Conservation (phyloP, 73 alveolate species). For the Uronychia setigera region DNA sequence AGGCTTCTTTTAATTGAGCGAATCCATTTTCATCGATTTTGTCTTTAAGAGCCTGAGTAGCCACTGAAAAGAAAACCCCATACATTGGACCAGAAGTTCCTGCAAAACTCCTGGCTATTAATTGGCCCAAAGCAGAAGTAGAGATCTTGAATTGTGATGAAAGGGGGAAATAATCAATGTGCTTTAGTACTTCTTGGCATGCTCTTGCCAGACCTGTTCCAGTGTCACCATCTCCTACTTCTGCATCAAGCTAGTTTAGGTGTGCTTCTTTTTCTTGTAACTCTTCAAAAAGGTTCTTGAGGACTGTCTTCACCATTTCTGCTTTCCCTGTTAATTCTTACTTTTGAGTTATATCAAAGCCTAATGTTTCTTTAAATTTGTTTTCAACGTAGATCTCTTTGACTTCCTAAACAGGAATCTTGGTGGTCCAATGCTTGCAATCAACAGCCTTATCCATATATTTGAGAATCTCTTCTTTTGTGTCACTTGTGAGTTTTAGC, state of each 20-base stretch:
- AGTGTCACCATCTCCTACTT: slow-evolving; percentile 76
- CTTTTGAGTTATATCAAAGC: neutral
- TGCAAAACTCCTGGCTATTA: slow-evolving; percentile 66
- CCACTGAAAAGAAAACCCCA: slow-evolving; percentile 57
- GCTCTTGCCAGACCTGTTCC: slow-evolving; percentile 66
- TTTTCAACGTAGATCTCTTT: slow-evolving; percentile 30
- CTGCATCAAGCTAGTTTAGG: slow-evolving; percentile 63
- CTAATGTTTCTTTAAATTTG: slow-evolving; percentile 28
- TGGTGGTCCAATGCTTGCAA: slow-evolving; percentile 13
- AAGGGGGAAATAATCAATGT: slow-evolving; percentile 47
- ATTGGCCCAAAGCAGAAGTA: slow-evolving; percentile 50
- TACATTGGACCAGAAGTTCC: slow-evolving; percentile 76
- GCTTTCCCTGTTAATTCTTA: neutral
- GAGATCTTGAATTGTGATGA: slow-evolving; percentile 44
- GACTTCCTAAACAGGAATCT: slow-evolving; percentile 41
- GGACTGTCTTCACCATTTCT: slow-evolving; percentile 2
- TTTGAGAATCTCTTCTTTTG: slow-evolving; percentile 46
- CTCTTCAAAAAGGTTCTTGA: slow-evolving; percentile 47
- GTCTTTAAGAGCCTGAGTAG: slow-evolving; percentile 47
- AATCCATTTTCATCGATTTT: slow-evolving; percentile 10
- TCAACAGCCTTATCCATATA: slow-evolving; percentile 41
- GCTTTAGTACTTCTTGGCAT: slow-evolving; percentile 28
- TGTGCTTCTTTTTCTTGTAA: slow-evolving; percentile 54
- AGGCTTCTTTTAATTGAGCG: neutral
- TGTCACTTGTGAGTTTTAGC: slow-evolving; percentile 20